A percentile compares a stretch with the other conserved stretches of the same genome.
phyloP scores from a whole-genome alignment of 1,284 basidiomycete species.

The Mycosarcoma mackinlayi region DNA sequence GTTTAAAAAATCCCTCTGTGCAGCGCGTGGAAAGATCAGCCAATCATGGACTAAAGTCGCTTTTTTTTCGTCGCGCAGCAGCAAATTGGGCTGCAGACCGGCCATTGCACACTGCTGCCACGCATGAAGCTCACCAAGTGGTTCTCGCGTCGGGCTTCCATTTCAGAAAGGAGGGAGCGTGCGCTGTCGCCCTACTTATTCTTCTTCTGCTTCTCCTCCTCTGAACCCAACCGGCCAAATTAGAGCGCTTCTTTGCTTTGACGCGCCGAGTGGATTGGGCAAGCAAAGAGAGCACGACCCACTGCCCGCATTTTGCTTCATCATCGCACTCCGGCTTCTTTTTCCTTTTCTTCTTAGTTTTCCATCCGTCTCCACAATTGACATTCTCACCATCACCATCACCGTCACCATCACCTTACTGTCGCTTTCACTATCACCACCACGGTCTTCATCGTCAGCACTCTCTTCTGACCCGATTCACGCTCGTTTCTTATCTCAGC shows the following conservation, averaged over 20 bases:
- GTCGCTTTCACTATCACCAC: too few relatives aligned
- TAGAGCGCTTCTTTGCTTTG: too few relatives aligned
- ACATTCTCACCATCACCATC: neutral
- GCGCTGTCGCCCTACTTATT: neutral
- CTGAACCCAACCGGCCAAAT: constrained; percentile 1
- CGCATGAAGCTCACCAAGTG: neutral
- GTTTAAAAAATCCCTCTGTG: neutral
- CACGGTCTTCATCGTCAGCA: too few relatives aligned
- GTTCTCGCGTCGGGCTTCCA: too few relatives aligned
- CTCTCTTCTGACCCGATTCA: too few relatives aligned
- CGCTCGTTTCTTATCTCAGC: too few relatives aligned
- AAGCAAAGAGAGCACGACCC: neutral
- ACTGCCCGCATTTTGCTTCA: neutral
- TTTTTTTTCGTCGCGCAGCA: neutral
- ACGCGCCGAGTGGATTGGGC: too few relatives aligned
- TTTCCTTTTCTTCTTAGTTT: neutral
- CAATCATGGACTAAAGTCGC: constrained; percentile 6
- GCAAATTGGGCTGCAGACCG: too few relatives aligned
- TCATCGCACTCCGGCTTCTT: neutral
- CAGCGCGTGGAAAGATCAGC: constrained; percentile 2
- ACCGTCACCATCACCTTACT: neutral
- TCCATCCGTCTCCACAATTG: neutral
- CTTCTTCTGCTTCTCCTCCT: too few relatives aligned
- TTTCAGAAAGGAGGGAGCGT: neutral
- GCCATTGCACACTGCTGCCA: neutral